Percentiles rank a stretch among this genome's conserved stretches.
Evolutionary conservation across 169 alveolate species (phyloP).

Genomic region (Plasmodium fragile): DNA sequence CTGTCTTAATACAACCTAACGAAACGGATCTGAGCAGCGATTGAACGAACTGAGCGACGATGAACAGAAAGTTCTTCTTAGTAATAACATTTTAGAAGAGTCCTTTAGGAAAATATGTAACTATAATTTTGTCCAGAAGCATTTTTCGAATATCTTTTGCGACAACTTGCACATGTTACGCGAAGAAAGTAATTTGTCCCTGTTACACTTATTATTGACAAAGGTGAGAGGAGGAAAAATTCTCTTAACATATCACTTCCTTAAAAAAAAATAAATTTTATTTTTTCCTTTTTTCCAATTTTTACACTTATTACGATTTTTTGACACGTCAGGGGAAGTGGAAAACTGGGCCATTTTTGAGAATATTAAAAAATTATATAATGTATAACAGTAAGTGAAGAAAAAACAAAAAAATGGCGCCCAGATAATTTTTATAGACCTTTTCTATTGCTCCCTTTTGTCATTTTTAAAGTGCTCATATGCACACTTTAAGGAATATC

Average conservation of each 20-base stretch:
- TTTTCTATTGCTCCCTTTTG: neutral
- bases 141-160: slow-evolving; percentile 34
- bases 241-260: neutral
- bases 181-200: slow-evolving; percentile 3
- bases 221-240: slow-evolving; percentile 11
- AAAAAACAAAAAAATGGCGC: neutral
- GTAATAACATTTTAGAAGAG: slow-evolving; percentile 11
- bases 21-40: slow-evolving; percentile 18
- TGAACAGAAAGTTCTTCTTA: slow-evolving; percentile 37
- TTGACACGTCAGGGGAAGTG: slow-evolving; percentile 21
- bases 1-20: neutral
- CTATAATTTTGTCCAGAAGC: slow-evolving; percentile 25
- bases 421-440: neutral
- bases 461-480: neutral
- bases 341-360: slow-evolving; percentile 33
- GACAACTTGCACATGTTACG: slow-evolving; percentile 20
- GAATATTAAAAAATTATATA: slow-evolving; percentile 26
- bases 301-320: neutral
- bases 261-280: neutral
- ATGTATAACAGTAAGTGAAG: slow-evolving; percentile 7
- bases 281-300: neutral
- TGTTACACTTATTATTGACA: slow-evolving; percentile 15
- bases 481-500: slow-evolving; percentile 2
- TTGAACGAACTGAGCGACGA: slow-evolving; percentile 36
- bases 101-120: slow-evolving; percentile 22